Evolutionary conservation across 176 grass and related monocot species (phyloP).

Genomic region (Paspalum notatum): DNA sequence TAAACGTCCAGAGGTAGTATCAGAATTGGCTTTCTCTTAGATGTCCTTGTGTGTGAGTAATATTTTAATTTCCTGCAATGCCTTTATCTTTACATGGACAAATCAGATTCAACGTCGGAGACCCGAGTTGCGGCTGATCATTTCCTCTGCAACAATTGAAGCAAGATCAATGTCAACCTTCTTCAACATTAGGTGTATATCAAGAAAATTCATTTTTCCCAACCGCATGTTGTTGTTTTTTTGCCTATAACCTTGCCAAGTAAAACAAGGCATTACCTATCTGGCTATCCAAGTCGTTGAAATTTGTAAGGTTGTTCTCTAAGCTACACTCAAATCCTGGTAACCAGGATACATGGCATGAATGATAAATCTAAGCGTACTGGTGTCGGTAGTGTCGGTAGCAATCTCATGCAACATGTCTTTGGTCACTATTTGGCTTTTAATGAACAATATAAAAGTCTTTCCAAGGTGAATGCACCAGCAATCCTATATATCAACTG

Average conservation of each 20-base stretch:
- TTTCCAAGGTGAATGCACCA: not conserved
- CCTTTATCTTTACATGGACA: slow-evolving; percentile 26
- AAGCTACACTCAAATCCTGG: not conserved
- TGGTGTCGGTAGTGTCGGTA: slow-evolving; percentile 1
- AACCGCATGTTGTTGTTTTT: not conserved
- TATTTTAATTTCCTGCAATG: slow-evolving; percentile 13
- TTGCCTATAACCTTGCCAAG: slow-evolving; percentile 12
- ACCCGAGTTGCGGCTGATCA: slow-evolving; percentile 76
- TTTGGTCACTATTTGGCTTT: not conserved
- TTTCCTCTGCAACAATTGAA: slow-evolving; percentile 99
- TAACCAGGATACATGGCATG: not conserved
- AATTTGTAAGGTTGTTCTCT: not conserved
- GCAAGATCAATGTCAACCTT: slow-evolving; percentile 95
- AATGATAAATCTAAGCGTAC: not conserved
- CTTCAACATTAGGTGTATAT: slow-evolving; percentile 82
- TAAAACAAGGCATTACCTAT: not conserved
- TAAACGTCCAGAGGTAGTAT: not conserved
- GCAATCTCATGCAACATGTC: not conserved
- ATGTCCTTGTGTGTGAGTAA: slow-evolving; percentile 19
- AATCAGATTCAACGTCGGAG: slow-evolving; percentile 83
- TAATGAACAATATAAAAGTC: not conserved
- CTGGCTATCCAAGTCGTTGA: not conserved
- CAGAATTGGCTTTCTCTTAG: slow-evolving; percentile 26
- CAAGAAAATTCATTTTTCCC: slow-evolving; percentile 35
- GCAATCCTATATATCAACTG: not conserved